phyloP scores from a whole-genome alignment of 352 stramenopile genomes.

The Phytophthora fragariaefolia region DNA sequence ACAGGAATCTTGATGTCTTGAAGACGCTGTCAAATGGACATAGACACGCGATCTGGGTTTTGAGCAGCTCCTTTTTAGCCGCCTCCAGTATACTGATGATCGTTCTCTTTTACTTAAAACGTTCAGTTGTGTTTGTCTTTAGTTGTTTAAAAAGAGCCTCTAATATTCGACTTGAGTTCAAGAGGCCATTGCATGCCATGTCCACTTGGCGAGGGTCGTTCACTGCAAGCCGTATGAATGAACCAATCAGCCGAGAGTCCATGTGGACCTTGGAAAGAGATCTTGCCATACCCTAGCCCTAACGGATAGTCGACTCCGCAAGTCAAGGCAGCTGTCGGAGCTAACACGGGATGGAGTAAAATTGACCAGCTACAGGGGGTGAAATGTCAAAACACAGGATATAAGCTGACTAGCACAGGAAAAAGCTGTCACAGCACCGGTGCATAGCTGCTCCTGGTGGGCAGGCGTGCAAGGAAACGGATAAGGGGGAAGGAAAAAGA shows the following conservation, averaged over 20 bases:
- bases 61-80: not conserved
- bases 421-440: too few species aligned
- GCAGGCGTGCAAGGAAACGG: too few species aligned
- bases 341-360: constrained; percentile 5
- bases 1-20: not conserved
- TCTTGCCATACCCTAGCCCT: not conserved
- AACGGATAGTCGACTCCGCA: too few species aligned
- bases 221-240: not conserved
- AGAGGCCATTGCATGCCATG: not conserved
- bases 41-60: not conserved
- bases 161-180: not conserved
- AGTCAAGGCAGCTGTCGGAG: too few species aligned
- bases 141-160: not conserved
- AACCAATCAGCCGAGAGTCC: not conserved
- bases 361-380: not conserved
- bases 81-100: not conserved
- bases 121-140: not conserved
- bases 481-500: too few species aligned
- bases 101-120: not conserved
- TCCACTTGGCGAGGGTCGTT: not conserved
- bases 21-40: not conserved
- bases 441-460: too few species aligned
- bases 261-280: not conserved
- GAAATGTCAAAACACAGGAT: too few species aligned
- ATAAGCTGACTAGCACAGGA: too few species aligned